Percentiles rank a stretch among this genome's conserved stretches.
phyloP scores from a whole-genome alignment of 805 yeast genomes.

The Kodamaea neixiangensis region DNA sequence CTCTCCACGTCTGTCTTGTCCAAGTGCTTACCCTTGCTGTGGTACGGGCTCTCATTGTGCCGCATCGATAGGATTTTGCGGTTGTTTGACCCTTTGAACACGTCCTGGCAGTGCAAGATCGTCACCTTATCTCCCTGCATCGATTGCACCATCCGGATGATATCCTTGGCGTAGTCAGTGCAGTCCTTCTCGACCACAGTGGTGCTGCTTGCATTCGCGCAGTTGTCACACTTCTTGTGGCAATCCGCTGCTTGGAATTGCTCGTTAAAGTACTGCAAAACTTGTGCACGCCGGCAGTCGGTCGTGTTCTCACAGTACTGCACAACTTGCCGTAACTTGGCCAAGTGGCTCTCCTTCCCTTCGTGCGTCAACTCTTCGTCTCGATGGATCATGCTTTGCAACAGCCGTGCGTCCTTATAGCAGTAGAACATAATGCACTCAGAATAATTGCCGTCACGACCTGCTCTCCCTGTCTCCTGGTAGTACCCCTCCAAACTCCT shows the following conservation, averaged over 20 bases:
- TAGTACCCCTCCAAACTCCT: conserved; percentile 93
- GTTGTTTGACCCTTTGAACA: conserved; percentile 70
- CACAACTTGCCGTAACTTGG: conserved; percentile 77
- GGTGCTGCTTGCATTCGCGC: conserved; percentile 47
- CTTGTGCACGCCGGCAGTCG: conserved; percentile 89
- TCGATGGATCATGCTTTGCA: conserved; percentile 74
- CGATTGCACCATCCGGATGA: conserved; percentile 58
- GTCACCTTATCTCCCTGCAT: conserved; percentile 68
- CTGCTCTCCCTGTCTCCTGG: conserved; percentile 98
- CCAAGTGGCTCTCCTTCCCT: conserved; percentile 74
- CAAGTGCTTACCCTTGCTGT: conserved; percentile 68
- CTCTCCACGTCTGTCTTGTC: conserved; percentile 77
- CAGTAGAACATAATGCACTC: conserved; percentile 83
- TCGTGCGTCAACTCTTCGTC: conserved; percentile 66
- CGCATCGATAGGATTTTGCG: conserved; percentile 64
- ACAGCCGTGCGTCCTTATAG: conserved; percentile 73
- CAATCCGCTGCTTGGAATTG: conserved; percentile 68
- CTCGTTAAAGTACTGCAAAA: conserved; percentile 89
- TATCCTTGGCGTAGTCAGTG: conserved; percentile 59
- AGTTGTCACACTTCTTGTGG: conserved; percentile 80
- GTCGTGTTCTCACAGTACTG: conserved; percentile 89
- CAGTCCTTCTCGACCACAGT: conserved; percentile 62
- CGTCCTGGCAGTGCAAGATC: conserved; percentile 76
- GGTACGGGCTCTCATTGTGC: conserved; percentile 58
- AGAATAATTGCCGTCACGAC: conserved; percentile 86